Percentiles rank a stretch among this genome's conserved stretches.
Conservation (phyloP, 208 protist genomes). For the Crithidia fasciculata region DNA sequence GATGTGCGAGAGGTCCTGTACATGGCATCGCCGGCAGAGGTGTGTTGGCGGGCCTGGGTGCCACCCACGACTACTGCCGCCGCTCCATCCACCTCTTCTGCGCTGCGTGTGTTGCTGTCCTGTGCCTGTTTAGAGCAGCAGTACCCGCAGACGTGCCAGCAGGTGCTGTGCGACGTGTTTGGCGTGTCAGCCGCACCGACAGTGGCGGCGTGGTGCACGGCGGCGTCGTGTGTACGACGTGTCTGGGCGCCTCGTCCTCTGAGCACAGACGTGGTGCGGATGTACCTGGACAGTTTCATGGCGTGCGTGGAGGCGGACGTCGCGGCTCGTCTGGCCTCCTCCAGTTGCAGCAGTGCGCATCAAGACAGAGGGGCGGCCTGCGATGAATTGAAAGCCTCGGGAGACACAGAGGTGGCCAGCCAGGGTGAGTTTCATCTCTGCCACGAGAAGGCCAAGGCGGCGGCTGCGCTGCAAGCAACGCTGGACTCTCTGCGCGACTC, state of each 20-base stretch:
- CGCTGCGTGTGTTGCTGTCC: neutral
- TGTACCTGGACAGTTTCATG: constrained; percentile 36
- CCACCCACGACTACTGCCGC: neutral
- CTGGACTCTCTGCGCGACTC: constrained; percentile 12
- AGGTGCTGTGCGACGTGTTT: constrained; percentile 32
- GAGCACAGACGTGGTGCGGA: constrained; percentile 21
- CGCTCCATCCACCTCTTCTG: constrained; percentile 1
- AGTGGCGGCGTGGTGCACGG: constrained; percentile 48
- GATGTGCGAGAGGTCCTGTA: constrained; percentile 8
- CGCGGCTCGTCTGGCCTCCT: constrained; percentile 7
- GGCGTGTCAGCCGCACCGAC: constrained; percentile 40
- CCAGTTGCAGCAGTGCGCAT: too few relatives aligned
- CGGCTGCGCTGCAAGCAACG: constrained; percentile 3
- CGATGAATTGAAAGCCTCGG: too few relatives aligned
- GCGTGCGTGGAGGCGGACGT: constrained; percentile 48
- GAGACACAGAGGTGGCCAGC: neutral
- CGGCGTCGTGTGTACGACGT: constrained; percentile 18
- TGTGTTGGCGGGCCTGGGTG: constrained; percentile 55
- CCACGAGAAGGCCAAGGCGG: constrained; percentile 2
- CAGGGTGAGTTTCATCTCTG: neutral
- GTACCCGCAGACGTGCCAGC: constrained; percentile 24
- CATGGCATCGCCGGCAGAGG: constrained; percentile 46
- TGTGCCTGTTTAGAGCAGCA: constrained; percentile 25
- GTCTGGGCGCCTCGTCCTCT: constrained; percentile 9
- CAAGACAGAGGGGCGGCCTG: too few relatives aligned